phyloP scores from a whole-genome alignment of 805 yeast genomes.

The Pichia ethanolica region DNA sequence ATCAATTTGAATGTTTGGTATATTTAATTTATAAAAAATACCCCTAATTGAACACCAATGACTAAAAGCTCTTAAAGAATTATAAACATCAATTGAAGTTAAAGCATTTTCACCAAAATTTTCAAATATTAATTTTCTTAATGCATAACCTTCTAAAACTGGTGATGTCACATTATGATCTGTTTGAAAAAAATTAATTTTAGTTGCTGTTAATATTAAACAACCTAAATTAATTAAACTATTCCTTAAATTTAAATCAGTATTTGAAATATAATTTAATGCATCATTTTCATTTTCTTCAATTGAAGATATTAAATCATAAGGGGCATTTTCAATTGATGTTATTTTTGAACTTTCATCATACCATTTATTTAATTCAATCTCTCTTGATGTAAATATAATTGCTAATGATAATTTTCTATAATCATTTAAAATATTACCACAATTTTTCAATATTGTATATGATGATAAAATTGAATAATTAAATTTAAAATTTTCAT shows the following conservation, averaged over 20 bases:
- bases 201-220: slow-evolving; percentile 37
- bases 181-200: slow-evolving; percentile 46
- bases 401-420: slow-evolving; percentile 40
- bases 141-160: slow-evolving; percentile 38
- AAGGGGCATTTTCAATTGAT: slow-evolving; percentile 28
- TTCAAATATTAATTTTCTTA: slow-evolving; percentile 32
- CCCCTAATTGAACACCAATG: slow-evolving; percentile 52
- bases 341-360: slow-evolving; percentile 36
- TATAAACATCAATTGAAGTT: slow-evolving; percentile 34
- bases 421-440: slow-evolving; percentile 29
- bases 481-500: slow-evolving; percentile 20
- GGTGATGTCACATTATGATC: slow-evolving; percentile 46
- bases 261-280: slow-evolving; percentile 25
- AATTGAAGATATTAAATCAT: slow-evolving; percentile 21
- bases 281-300: slow-evolving; percentile 24
- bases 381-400: slow-evolving; percentile 41
- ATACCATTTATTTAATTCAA: slow-evolving; percentile 44
- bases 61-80: slow-evolving; percentile 42
- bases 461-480: slow-evolving; percentile 37
- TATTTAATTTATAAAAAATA: slow-evolving; percentile 33
- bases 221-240: slow-evolving; percentile 37
- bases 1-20: slow-evolving; percentile 32
- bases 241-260: slow-evolving; percentile 18
- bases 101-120: slow-evolving; percentile 34
- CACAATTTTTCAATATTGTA: slow-evolving; percentile 33